Conservation (phyloP, 768 basidiomycete genomes). For the Amylocystis lapponica region DNA sequence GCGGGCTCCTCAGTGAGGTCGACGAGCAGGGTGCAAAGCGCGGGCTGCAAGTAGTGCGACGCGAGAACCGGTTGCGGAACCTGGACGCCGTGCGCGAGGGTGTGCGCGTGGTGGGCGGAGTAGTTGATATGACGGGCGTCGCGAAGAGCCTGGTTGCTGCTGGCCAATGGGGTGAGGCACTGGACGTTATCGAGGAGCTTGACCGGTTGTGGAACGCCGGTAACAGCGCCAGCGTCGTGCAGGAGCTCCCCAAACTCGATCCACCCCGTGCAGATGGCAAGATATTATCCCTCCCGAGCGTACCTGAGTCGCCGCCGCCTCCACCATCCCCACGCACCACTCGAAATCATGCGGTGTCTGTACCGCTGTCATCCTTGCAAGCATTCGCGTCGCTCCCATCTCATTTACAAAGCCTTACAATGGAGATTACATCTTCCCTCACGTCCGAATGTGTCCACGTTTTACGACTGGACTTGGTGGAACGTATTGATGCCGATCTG, state of each 20-base stretch:
- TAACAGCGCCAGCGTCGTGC: neutral
- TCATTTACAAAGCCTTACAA: constrained; percentile 64
- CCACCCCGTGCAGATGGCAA: constrained; percentile 10
- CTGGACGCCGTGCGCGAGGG: constrained; percentile 56
- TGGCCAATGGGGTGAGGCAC: constrained; percentile 85
- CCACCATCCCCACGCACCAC: constrained; percentile 15
- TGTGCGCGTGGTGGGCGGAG: constrained; percentile 56
- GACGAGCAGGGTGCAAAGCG: constrained; percentile 73
- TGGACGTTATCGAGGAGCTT: constrained; percentile 68
- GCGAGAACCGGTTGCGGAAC: constrained; percentile 55
- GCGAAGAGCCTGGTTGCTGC: constrained; percentile 70
- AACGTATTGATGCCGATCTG: constrained; percentile 36
- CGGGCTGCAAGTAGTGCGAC: constrained; percentile 69
- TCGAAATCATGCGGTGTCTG: constrained; percentile 21
- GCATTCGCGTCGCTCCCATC: constrained; percentile 74
- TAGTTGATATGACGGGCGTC: constrained; percentile 73
- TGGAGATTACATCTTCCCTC: constrained; percentile 72
- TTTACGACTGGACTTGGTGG: constrained; percentile 59
- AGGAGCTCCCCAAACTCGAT: neutral
- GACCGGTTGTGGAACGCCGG: constrained; percentile 47
- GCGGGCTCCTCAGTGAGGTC: constrained; percentile 65
- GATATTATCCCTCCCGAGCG: constrained; percentile 15
- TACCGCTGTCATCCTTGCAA: constrained; percentile 61
- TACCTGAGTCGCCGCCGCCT: constrained; percentile 20
- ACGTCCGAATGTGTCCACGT: constrained; percentile 73